Conservation (phyloP, 345 rosid genomes). For the Populus alba region DNA sequence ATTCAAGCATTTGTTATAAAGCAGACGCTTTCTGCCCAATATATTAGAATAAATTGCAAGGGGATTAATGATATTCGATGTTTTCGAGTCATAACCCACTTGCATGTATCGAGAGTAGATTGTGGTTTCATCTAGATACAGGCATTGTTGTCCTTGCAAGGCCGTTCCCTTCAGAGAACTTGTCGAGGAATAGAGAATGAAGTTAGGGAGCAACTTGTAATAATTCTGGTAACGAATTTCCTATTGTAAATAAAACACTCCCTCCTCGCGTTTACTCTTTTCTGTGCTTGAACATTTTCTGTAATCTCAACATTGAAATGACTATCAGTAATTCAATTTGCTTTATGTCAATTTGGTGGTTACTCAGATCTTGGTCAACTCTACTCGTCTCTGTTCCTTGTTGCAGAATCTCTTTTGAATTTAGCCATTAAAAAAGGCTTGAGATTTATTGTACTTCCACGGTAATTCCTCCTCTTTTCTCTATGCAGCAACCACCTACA, state of each 20-base stretch:
- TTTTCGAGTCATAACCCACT: neutral
- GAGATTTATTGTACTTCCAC: neutral
- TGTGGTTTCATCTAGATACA: neutral
- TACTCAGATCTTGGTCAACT: no score
- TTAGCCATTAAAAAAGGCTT: no score
- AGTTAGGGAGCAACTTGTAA: neutral
- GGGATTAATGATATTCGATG: neutral
- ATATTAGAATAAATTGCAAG: neutral
- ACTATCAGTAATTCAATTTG: neutral
- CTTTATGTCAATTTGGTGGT: neutral
- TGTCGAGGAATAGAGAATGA: neutral
- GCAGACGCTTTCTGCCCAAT: neutral
- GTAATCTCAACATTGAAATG: neutral
- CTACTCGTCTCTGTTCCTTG: no score
- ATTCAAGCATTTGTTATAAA: slow-evolving; percentile 1
- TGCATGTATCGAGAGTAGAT: neutral
- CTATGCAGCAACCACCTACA: neutral
- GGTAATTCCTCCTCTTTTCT: neutral
- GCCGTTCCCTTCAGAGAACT: neutral
- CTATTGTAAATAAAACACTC: slow-evolving; percentile 5
- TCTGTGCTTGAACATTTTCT: neutral
- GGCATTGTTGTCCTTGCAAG: neutral
- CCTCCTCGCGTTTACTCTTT: neutral
- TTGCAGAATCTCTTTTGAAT: no score
- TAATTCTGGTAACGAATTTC: neutral